A percentile compares a stretch with the other conserved stretches of the same genome.
Conservation (phyloP, 768 basidiomycete genomes). For the Mycena indigotica region DNA sequence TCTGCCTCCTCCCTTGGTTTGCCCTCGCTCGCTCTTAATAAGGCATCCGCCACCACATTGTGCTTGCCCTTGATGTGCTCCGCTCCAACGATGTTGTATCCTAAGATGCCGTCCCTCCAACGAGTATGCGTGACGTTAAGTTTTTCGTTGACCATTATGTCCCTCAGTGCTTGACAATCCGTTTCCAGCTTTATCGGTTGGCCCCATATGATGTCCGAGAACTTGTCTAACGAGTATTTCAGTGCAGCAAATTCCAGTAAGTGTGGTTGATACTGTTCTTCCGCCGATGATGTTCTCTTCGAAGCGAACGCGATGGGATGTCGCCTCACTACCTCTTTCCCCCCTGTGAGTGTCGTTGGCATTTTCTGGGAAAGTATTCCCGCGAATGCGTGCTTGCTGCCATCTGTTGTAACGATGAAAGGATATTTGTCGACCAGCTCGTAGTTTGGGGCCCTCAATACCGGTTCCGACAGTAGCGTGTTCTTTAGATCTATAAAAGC, state of each 20-base stretch:
- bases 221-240: constrained; percentile 33
- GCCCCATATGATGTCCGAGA: constrained; percentile 28
- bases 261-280: constrained; percentile 34
- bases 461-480: constrained; percentile 34
- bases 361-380: constrained; percentile 32
- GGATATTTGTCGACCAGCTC: constrained; percentile 33
- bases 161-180: constrained; percentile 36
- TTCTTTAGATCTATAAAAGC: constrained; percentile 34
- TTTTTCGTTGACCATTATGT: constrained; percentile 28
- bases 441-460: constrained; percentile 31
- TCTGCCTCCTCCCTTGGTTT: not conserved
- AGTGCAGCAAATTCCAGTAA: constrained; percentile 39
- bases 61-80: constrained; percentile 22
- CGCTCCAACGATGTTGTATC: constrained; percentile 23
- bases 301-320: constrained; percentile 35
- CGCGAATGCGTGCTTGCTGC: constrained; percentile 35
- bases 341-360: constrained; percentile 19
- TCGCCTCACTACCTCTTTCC: constrained; percentile 15
- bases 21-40: constrained; percentile 19
- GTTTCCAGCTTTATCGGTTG: constrained; percentile 34
- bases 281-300: constrained; percentile 29
- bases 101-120: constrained; percentile 33
- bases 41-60: constrained; percentile 24
- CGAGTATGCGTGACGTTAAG: constrained; percentile 30
- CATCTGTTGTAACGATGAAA: constrained; percentile 39